phyloP scores from a whole-genome alignment of 371 early-diverging fungal genomes.

The Mortierella sp. region DNA sequence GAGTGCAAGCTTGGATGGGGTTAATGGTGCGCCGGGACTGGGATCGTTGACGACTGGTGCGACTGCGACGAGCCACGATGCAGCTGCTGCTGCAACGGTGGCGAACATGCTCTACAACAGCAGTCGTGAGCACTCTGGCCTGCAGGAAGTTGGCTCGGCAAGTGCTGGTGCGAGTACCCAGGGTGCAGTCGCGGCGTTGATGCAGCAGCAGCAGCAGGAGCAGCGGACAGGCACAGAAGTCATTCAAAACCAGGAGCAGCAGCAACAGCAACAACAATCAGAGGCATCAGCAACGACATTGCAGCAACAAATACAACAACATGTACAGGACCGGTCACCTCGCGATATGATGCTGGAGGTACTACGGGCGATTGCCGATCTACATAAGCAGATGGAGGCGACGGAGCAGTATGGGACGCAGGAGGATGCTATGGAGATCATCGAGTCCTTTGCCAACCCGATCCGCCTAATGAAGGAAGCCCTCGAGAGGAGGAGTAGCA shows the following conservation, averaged over 20 bases:
- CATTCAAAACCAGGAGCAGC: conserved; percentile 5
- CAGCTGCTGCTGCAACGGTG: not conserved
- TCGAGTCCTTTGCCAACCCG: conserved; percentile 49
- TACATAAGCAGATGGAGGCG: conserved; percentile 50
- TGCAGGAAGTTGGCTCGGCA: not conserved
- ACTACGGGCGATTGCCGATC: conserved; percentile 39
- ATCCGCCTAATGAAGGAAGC: conserved; percentile 56
- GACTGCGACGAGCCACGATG: not conserved
- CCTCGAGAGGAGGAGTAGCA: conserved; percentile 27
- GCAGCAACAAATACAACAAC: conserved; percentile 11
- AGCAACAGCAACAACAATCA: conserved; percentile 7
- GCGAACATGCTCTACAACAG: not conserved
- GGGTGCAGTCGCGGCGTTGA: not conserved
- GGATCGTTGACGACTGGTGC: not conserved
- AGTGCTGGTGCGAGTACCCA: not conserved
- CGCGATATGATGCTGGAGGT: conserved; percentile 50
- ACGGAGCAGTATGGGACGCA: conserved; percentile 38
- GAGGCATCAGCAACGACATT: not conserved
- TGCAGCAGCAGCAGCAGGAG: not conserved
- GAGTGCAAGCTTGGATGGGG: conserved; percentile 2
- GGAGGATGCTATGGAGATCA: conserved; percentile 51
- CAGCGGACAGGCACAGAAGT: not conserved
- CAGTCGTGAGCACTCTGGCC: not conserved
- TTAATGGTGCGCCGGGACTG: not conserved
- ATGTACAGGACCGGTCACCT: conserved; percentile 16